Evolutionary conservation across 768 basidiomycete species (phyloP).

Genomic region (Russula abietina): DNA sequence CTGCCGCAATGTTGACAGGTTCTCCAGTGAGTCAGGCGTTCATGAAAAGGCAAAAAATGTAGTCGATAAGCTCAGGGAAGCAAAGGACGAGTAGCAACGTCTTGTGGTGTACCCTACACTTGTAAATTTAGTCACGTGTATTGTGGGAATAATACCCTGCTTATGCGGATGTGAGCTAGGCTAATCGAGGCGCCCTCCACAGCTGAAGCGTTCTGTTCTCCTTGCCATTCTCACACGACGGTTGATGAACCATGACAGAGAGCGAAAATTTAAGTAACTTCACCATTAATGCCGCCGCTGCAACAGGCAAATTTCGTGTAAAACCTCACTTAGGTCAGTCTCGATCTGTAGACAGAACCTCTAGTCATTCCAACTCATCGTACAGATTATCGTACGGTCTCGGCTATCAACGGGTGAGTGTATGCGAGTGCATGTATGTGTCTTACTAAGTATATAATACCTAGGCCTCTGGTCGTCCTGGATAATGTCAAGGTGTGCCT

Average conservation of each 20-base stretch:
- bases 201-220: constrained; percentile 1
- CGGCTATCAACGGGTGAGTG: constrained; percentile 91
- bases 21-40: constrained; percentile 11
- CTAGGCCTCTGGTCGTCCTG: constrained; percentile 87
- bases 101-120: no score
- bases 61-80: constrained; percentile 5
- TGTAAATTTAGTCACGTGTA: neutral
- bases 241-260: constrained; percentile 14
- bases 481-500: constrained; percentile 89
- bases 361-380: neutral
- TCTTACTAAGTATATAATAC: constrained; percentile 13
- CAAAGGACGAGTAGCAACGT: neutral
- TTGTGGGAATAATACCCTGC: constrained; percentile 7
- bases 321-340: constrained; percentile 75
- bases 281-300: constrained; percentile 79
- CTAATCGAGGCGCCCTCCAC: neutral
- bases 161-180: neutral
- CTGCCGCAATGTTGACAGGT: constrained; percentile 1
- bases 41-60: constrained; percentile 22
- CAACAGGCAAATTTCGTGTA: constrained; percentile 82
- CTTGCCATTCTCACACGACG: neutral
- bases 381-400: constrained; percentile 94
- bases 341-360: neutral
- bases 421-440: neutral
- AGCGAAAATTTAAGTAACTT: constrained; percentile 9